phyloP scores from a whole-genome alignment of 371 early-diverging fungal genomes.

The Dinochytrium kinnereticum region DNA sequence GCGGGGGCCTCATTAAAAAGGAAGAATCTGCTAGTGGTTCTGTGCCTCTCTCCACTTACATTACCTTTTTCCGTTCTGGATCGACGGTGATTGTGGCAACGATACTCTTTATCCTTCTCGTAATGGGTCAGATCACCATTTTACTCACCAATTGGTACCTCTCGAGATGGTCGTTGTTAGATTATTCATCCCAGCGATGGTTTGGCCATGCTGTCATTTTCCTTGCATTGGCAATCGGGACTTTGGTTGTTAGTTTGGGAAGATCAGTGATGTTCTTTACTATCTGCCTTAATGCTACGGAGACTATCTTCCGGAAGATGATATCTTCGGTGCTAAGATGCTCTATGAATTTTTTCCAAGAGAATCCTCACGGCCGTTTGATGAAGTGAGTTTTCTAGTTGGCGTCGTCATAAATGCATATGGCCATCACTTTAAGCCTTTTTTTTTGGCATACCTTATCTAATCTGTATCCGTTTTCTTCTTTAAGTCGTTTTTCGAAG shows the following conservation, averaged over 20 bases:
- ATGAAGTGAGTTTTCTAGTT: constrained; percentile 36
- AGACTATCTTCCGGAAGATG: constrained; percentile 41
- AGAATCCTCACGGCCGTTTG: constrained; percentile 50
- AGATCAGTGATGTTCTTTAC: constrained; percentile 49
- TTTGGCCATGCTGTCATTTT: constrained; percentile 27
- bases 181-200: constrained; percentile 25
- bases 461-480: too few species aligned
- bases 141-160: constrained; percentile 46
- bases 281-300: constrained; percentile 36
- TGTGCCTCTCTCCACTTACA: constrained; percentile 39
- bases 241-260: constrained; percentile 32
- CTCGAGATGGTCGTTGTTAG: constrained; percentile 41
- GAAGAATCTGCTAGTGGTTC: constrained; percentile 42
- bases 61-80: constrained; percentile 41
- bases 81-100: constrained; percentile 22
- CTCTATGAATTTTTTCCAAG: constrained; percentile 56
- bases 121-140: constrained; percentile 42
- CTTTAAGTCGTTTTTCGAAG: constrained; percentile 50
- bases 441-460: too few species aligned
- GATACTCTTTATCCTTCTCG: constrained; percentile 30
- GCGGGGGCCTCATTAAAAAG: constrained; percentile 13
- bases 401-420: too few species aligned
- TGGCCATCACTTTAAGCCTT: too few species aligned
- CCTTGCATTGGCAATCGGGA: constrained; percentile 29
- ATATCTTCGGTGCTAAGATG: constrained; percentile 39